These are phyloP conservation scores for Meira nashicola DNA, from an alignment of 1,284 basidiomycete species.

Conservation along the genomic window DNA sequence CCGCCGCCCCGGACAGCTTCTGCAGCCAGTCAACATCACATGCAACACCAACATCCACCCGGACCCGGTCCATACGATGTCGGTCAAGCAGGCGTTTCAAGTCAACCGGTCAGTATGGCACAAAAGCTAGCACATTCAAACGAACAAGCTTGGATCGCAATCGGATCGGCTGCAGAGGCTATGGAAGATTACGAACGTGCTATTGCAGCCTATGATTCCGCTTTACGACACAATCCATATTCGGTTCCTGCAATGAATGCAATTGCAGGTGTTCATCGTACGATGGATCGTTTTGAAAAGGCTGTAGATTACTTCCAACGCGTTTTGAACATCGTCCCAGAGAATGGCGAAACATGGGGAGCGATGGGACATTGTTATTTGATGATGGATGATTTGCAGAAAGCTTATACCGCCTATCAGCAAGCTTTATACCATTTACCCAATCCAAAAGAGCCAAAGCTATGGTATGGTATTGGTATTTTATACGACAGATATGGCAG, in stretches of 20 bases:
- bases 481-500: constrained; percentile 97
- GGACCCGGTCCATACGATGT: not conserved
- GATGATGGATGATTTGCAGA: constrained; percentile 98
- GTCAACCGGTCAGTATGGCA: constrained; percentile 9
- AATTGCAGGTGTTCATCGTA: constrained; percentile 48
- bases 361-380: constrained; percentile 75
- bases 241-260: constrained; percentile 48
- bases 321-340: constrained; percentile 65
- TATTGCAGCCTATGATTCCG: constrained; percentile 45
- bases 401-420: constrained; percentile 97
- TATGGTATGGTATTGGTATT: constrained; percentile 99
- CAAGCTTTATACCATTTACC: constrained; percentile 92
- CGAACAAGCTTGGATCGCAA: constrained; percentile 10
- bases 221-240: constrained; percentile 48
- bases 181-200: constrained; percentile 51
- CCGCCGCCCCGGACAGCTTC: constrained; percentile 4
- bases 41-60: constrained; percentile 2
- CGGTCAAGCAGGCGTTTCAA: not conserved
- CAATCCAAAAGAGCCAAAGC: constrained; percentile 95
- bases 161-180: constrained; percentile 42
- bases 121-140: constrained; percentile 9
- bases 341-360: constrained; percentile 52
- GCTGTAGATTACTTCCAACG: constrained; percentile 93
- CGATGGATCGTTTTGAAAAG: constrained; percentile 46
- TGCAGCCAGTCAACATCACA: constrained; percentile 6